Evolutionary conservation across 169 alveolate genomes (phyloP).

Genomic region (Babesia ovata): DNA sequence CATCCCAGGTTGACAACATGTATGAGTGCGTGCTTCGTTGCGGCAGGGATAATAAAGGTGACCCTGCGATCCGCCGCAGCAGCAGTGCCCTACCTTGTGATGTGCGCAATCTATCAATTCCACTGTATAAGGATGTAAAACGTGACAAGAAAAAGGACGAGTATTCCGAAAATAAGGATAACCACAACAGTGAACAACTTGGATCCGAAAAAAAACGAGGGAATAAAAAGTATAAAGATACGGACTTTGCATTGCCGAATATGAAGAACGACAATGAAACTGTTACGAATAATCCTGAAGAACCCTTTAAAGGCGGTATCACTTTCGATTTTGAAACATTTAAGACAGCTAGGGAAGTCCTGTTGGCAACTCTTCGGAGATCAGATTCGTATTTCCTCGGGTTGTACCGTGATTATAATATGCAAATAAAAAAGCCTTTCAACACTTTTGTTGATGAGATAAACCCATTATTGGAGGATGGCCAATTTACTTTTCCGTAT

Average conservation of each 20-base stretch:
- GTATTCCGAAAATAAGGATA: not conserved
- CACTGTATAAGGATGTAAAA: not conserved
- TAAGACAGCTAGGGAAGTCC: constrained; percentile 13
- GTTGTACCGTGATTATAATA: not conserved
- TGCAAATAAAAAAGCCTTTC: not conserved
- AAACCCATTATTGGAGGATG: not conserved
- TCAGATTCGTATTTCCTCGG: constrained; percentile 14
- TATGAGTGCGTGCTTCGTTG: not conserved
- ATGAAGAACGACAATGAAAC: not conserved
- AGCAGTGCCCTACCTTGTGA: constrained; percentile 25
- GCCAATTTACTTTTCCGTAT: constrained; percentile 8
- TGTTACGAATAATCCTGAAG: constrained; percentile 9
- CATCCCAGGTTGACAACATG: not conserved
- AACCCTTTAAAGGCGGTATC: constrained; percentile 1
- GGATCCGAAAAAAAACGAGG: constrained; percentile 3
- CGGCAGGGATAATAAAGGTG: not conserved
- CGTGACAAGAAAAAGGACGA: constrained; percentile 1
- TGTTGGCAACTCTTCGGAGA: constrained; percentile 15
- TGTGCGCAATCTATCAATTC: constrained; percentile 16
- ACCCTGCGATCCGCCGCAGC: constrained; percentile 3
- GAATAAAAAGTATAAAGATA: not conserved
- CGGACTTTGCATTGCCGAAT: not conserved
- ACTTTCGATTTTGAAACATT: constrained; percentile 11
- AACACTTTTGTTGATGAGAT: constrained; percentile 18
- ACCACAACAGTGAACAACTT: too few species aligned